Evolutionary conservation across 768 basidiomycete species (phyloP).

Genomic region (Pleurotus giganteus): DNA sequence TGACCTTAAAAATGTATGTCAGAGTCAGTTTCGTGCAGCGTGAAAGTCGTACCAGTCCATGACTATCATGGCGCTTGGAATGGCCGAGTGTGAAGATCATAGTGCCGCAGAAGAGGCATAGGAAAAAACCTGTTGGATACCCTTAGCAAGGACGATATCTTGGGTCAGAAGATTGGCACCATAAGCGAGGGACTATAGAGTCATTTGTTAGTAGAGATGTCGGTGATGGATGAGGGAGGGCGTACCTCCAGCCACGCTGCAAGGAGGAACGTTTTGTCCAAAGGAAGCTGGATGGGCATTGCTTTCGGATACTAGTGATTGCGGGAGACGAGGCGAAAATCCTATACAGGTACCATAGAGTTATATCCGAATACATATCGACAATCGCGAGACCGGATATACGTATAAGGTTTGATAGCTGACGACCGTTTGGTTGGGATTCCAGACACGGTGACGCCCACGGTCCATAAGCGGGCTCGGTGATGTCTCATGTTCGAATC

Average conservation of each 20-base stretch:
- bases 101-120: slow-evolving; percentile 13
- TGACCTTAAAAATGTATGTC: slow-evolving; percentile 7
- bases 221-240: not conserved
- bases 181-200: not conserved
- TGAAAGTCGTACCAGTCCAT: slow-evolving; percentile 3
- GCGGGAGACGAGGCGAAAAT: no score
- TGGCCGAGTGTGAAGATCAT: slow-evolving; percentile 12
- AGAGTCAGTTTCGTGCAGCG: not conserved
- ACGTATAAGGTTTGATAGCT: no score
- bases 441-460: no score
- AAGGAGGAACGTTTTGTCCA: slow-evolving; percentile 16
- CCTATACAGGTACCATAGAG: no score
- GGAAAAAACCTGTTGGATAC: slow-evolving; percentile 11
- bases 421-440: no score
- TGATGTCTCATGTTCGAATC: no score
- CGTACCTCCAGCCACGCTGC: slow-evolving; percentile 19
- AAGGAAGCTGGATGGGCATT: slow-evolving; percentile 12
- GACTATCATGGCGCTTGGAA: not conserved
- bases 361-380: no score
- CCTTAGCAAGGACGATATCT: not conserved
- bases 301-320: no score
- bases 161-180: not conserved
- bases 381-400: no score
- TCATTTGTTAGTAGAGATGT: not conserved
- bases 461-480: no score